phyloP scores from a whole-genome alignment of 169 alveolate species.

The Cytauxzoon felis region DNA sequence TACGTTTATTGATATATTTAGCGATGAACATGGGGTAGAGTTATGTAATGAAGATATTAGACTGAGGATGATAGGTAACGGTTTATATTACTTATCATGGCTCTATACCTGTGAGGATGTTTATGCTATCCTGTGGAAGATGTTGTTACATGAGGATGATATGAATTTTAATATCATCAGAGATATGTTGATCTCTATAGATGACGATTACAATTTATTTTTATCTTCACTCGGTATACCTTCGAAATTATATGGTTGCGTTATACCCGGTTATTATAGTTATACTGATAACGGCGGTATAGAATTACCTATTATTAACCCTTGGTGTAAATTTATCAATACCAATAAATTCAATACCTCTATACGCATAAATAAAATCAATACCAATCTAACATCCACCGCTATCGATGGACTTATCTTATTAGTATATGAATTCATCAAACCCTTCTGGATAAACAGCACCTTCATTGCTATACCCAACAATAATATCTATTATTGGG shows the following conservation, averaged over 20 bases:
- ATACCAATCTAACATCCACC: constrained; percentile 29
- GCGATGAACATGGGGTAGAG: constrained; percentile 6
- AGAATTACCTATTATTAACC: constrained; percentile 40
- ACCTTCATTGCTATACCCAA: constrained; percentile 18
- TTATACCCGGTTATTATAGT: constrained; percentile 54
- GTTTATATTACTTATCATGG: constrained; percentile 54
- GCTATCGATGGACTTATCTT: constrained; percentile 39
- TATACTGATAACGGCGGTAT: constrained; percentile 25
- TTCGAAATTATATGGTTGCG: constrained; percentile 29
- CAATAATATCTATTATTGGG: not conserved
- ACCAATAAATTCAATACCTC: constrained; percentile 3
- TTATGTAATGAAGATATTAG: constrained; percentile 8
- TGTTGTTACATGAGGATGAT: not conserved
- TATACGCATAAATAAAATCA: constrained; percentile 15
- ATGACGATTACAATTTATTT: constrained; percentile 3
- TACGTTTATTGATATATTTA: constrained; percentile 25
- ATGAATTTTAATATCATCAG: constrained; percentile 24
- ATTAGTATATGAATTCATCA: constrained; percentile 15
- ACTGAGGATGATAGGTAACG: constrained; percentile 22
- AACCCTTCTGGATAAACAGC: constrained; percentile 35
- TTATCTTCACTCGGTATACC: constrained; percentile 40
- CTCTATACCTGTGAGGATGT: constrained; percentile 45
- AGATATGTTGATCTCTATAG: not conserved
- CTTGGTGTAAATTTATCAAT: constrained; percentile 55
- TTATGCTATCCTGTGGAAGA: constrained; percentile 24